Evolutionary conservation across 176 grass and related monocot genomes (phyloP).

Genomic region (Ensete glaucum): DNA sequence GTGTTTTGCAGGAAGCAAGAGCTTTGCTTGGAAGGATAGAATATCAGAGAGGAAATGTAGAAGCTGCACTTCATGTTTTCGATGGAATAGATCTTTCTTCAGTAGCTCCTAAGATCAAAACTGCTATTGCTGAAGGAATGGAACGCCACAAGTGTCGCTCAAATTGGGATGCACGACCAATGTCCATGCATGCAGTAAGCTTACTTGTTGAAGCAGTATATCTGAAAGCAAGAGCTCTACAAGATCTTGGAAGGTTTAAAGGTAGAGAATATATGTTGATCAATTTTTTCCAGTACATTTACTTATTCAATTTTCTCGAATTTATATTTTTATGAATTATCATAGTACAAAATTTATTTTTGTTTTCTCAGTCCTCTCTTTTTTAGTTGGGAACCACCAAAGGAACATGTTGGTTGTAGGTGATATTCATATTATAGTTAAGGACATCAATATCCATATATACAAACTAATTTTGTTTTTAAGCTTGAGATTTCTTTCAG

Average conservation of each 20-base stretch:
- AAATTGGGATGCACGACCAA: slow-evolving; percentile 48
- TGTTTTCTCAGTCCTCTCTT: too few species aligned
- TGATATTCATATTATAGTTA: too few species aligned
- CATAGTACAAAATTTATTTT: too few species aligned
- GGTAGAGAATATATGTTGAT: slow-evolving; percentile 26
- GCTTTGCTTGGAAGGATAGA: slow-evolving; percentile 89
- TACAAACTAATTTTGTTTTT: too few species aligned
- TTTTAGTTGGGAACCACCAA: too few species aligned
- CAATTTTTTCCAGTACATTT: neutral
- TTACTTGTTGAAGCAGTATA: slow-evolving; percentile 83
- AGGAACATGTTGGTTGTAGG: too few species aligned
- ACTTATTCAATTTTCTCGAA: too few species aligned
- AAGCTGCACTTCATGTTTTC: slow-evolving; percentile 78
- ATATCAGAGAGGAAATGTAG: slow-evolving; percentile 81
- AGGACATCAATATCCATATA: too few species aligned
- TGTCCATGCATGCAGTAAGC: slow-evolving; percentile 74
- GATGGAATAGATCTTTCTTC: slow-evolving; percentile 71
- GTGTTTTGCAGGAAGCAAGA: slow-evolving; percentile 79
- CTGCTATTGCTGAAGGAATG: slow-evolving; percentile 54
- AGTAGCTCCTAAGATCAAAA: slow-evolving; percentile 77
- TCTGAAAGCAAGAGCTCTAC: slow-evolving; percentile 79
- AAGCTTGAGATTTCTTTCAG: too few species aligned
- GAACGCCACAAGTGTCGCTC: slow-evolving; percentile 42
- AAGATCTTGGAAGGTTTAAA: slow-evolving; percentile 89
- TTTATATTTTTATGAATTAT: too few species aligned